phyloP scores from a whole-genome alignment of 2,329 filamentous ascomycete genomes.

The Purpureocillium lavendulum region DNA sequence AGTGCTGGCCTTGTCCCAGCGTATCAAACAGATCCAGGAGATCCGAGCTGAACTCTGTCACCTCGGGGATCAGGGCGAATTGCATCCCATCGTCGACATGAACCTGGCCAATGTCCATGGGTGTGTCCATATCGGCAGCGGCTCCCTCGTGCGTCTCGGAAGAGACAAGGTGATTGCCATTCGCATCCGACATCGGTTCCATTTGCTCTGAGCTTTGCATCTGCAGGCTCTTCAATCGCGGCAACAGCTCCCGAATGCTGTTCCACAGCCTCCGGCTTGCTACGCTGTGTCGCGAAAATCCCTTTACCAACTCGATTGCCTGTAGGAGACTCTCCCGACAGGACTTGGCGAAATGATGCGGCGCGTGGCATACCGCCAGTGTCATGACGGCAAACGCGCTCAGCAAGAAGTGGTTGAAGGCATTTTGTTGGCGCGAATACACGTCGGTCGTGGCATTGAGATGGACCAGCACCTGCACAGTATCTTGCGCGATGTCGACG shows the following conservation, averaged over 20 bases:
- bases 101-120: background rate
- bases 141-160: background rate
- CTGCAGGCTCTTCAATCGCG: slow-evolving; percentile 18
- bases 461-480: slow-evolving; percentile 11
- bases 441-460: slow-evolving; percentile 15
- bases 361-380: slow-evolving; percentile 35
- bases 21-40: slow-evolving; percentile 26
- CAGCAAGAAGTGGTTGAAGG: slow-evolving; percentile 17
- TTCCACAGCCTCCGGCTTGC: slow-evolving; percentile 25
- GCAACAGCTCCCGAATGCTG: slow-evolving; percentile 23
- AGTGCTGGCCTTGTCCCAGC: slow-evolving; percentile 20
- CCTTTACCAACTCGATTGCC: slow-evolving; percentile 21
- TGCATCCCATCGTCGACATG: slow-evolving; percentile 3
- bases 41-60: slow-evolving; percentile 25
- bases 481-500: slow-evolving; percentile 19
- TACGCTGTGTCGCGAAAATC: slow-evolving; percentile 21
- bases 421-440: slow-evolving; percentile 14
- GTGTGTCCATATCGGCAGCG: background rate
- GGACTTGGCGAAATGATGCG: slow-evolving; percentile 27
- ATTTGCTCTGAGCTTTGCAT: slow-evolving; percentile 8
- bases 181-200: background rate
- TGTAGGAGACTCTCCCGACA: slow-evolving; percentile 23
- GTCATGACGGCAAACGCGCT: slow-evolving; percentile 26
- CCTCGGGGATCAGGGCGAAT: slow-evolving; percentile 17
- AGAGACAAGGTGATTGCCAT: background rate